Conservation (phyloP, 2,329 filamentous ascomycete genomes). For the Ceratocystis cacaofunesta region DNA sequence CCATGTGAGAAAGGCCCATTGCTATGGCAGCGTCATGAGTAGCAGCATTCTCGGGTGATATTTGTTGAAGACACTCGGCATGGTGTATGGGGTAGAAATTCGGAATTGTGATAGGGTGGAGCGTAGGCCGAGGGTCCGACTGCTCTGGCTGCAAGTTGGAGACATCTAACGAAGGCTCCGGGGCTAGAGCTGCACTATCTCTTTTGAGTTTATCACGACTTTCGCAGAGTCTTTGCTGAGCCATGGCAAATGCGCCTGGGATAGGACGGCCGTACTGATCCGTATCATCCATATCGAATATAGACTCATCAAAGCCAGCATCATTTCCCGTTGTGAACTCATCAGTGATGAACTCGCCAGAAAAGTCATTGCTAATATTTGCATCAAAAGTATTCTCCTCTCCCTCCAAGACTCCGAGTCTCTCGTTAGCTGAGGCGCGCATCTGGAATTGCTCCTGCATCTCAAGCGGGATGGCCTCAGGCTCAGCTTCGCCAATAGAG, state of each 20-base stretch:
- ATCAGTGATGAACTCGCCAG: conserved; percentile 27
- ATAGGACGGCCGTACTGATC: conserved; percentile 47
- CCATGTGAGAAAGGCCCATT: neutral
- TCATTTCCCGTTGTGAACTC: conserved; percentile 32
- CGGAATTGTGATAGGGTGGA: conserved; percentile 11
- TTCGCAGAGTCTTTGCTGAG: conserved; percentile 26
- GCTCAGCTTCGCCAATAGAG: conserved; percentile 31
- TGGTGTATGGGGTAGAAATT: conserved; percentile 10
- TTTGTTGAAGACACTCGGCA: neutral
- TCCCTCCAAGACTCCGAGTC: conserved; percentile 23
- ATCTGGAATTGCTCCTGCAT: conserved; percentile 16
- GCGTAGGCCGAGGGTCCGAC: neutral
- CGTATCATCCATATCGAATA: conserved; percentile 56
- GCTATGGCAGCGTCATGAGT: neutral
- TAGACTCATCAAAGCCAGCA: conserved; percentile 52
- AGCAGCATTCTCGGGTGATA: neutral
- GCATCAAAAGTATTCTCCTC: conserved; percentile 58
- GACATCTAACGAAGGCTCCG: neutral
- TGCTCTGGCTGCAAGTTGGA: neutral
- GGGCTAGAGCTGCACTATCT: neutral
- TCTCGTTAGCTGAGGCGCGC: conserved; percentile 10
- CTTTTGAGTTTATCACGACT: conserved; percentile 11
- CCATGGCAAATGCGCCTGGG: conserved; percentile 41
- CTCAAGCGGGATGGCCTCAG: conserved; percentile 19
- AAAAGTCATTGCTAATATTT: conserved; percentile 32